These are phyloP conservation scores for Olyra latifolia DNA, from an alignment of 176 grass and related monocot genomes.

Conservation along the genomic window DNA sequence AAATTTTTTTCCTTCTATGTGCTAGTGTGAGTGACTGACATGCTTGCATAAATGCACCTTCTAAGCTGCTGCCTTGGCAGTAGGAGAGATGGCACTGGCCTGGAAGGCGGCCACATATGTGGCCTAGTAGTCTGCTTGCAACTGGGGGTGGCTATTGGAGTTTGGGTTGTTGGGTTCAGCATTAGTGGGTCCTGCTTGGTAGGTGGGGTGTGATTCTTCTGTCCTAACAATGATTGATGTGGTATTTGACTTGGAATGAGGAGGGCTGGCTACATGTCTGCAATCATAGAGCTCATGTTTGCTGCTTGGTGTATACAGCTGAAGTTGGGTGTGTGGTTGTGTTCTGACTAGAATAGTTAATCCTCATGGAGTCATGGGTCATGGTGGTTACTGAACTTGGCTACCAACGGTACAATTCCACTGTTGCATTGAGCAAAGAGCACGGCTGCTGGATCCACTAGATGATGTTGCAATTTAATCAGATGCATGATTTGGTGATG, in stretches of 20 bases:
- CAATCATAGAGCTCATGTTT: slow-evolving; percentile 26
- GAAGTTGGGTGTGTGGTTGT: background rate
- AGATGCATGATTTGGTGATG: background rate
- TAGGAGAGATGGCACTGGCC: slow-evolving; percentile 1
- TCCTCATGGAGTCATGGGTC: background rate
- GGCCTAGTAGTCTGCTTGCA: background rate
- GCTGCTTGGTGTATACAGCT: background rate
- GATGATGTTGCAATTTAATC: background rate
- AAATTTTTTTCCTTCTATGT: background rate
- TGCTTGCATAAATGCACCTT: background rate
- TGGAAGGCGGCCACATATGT: slow-evolving; percentile 12
- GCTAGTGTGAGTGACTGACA: background rate
- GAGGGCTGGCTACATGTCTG: background rate
- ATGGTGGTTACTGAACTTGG: slow-evolving; percentile 15
- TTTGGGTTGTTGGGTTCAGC: slow-evolving; percentile 38
- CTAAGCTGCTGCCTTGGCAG: background rate
- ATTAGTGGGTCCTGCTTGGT: slow-evolving; percentile 28
- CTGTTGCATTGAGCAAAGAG: slow-evolving; percentile 14
- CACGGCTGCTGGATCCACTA: slow-evolving; percentile 17
- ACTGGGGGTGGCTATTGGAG: slow-evolving; percentile 19
- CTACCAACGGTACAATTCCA: background rate
- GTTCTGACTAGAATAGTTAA: background rate
- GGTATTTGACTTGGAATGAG: slow-evolving; percentile 23
- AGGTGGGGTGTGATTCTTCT: slow-evolving; percentile 43
- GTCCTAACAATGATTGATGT: slow-evolving; percentile 28